Evolutionary conservation across 495 filamentous ascomycete genomes (phyloP), one percentile per base, ranked within the genome.

Genomic region (Penicillium fimorum): DNA sequence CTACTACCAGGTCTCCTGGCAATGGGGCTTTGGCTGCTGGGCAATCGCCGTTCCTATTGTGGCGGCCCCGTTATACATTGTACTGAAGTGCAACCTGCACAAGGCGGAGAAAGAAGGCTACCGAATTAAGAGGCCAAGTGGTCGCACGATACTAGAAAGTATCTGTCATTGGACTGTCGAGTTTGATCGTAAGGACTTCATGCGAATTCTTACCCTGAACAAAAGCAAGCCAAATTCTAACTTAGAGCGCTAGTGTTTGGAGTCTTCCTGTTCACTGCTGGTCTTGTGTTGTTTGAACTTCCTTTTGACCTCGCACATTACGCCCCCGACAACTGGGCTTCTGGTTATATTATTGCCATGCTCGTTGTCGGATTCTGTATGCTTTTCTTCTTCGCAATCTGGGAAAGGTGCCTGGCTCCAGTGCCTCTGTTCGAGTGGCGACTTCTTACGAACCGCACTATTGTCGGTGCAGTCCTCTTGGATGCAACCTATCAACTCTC

Each of bases 1-100:
- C 53, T 63, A 77, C 32, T 41, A 72, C 24, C 64, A 73, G 1
- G 63, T 72, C 13, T 71, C 75, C 27, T 87, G 75, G 69, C 73
- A 80, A 50, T 87, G 83, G 85, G 79, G 71, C 25, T 83, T 81
- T 58, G 83, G 83, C 24, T 66, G 73, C 32, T 86, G 82, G 62
- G 68, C 79, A 42, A 82, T 86, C 60, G 67, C 84, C 59, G 73
- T 76, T 4, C 82, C 80, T 2, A 50, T 79, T 18, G 65, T 82
- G 50, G 78, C 72, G 52, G 38, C 70, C 6, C 81, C 81, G 27
- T 53, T 83, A 17, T 52, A 52, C 33, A 38, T 52, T 29, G 58
- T 83, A 10, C 75, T 82, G 33, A 70, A 67, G 48, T 43, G 62
- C 55, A 82, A 84, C 65, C 65, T 76, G 41, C 66, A 59, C 38